These are phyloP conservation scores for Amanita exitialis DNA, from an alignment of 768 basidiomycete species.

Conservation along the genomic window DNA sequence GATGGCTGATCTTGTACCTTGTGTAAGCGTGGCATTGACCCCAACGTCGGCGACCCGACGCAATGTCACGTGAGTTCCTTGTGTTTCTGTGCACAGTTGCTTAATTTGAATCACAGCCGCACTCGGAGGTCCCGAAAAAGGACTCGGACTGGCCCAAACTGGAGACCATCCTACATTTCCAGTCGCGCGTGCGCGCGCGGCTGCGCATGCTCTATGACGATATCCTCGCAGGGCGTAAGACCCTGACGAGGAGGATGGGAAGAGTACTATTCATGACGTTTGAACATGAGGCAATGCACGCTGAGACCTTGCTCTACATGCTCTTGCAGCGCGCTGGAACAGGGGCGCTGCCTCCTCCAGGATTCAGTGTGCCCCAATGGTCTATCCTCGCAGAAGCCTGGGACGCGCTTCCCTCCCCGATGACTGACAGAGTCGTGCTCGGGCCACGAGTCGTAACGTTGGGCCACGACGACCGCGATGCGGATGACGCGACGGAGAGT, in stretches of 20 bases:
- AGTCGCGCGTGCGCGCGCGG: constrained; percentile 66
- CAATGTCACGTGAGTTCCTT: constrained; percentile 62
- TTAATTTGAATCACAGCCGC: constrained; percentile 38
- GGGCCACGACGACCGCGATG: constrained; percentile 81
- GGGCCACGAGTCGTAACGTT: constrained; percentile 50
- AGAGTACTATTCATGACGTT: constrained; percentile 85
- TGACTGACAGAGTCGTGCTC: constrained; percentile 37
- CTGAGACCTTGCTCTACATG: constrained; percentile 95
- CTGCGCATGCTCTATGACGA: constrained; percentile 66
- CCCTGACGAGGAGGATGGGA: constrained; percentile 55
- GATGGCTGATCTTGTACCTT: neutral
- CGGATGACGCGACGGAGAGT: constrained; percentile 37
- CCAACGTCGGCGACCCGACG: constrained; percentile 83
- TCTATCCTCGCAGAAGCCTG: constrained; percentile 35
- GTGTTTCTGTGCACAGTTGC: neutral
- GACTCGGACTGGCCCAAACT: constrained; percentile 86
- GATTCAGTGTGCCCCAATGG: constrained; percentile 71
- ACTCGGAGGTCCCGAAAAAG: constrained; percentile 76
- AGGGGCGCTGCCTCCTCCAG: constrained; percentile 71
- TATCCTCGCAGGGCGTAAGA: constrained; percentile 37
- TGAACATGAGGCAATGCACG: constrained; percentile 86
- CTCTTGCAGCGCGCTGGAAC: constrained; percentile 72
- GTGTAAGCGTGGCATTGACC: constrained; percentile 84
- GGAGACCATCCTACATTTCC: constrained; percentile 62
- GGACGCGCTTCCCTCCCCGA: constrained; percentile 36